Evolutionary conservation across 2,329 filamentous ascomycete species (phyloP), one percentile per base, ranked within the genome.

Genomic region (Botrytis aclada): DNA sequence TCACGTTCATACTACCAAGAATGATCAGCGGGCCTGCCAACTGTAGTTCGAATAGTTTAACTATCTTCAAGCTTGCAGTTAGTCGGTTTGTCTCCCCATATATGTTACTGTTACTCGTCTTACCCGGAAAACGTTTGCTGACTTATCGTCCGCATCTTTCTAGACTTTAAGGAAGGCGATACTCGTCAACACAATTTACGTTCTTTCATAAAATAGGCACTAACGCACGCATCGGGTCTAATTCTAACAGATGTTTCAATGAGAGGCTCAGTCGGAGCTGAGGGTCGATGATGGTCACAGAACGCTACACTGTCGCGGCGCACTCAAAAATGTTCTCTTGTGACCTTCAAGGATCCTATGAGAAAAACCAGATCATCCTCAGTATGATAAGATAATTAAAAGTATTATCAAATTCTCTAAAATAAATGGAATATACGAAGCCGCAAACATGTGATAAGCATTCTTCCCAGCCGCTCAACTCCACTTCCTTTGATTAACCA

Each of bases 1-100:
- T 1, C 47, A n/a, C 12, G 25, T 54, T 8, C 25, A 16, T 1
- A 0, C 0, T n/a, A 16, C 5, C 51, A 0, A 16, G 7, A 4
- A 29, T 1, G 12, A 29, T n/a, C 25, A n/a, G 5, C 12, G 25
- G 25, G 25, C 7, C 25, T 54, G 25, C 25, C 12, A n/a, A 54
- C 0, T n/a, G 1, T 14, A 14, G 25, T 5, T 54, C 25, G 25
- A 54, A 54, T 54, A 54, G 3, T 6, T 14, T 14, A 0, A n/a
- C 4, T 54, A 16, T 54, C 7, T 51, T 25, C 12, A 10, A 54
- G 47, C 12, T 54, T 16, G 25, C 25, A 2, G 6, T n/a, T n/a
- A 14, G 4, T n/a, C 25, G 0, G 47, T n/a, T 3, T n/a, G 25
- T 54, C 47, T 54, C 25, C 2, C 45, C 0, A 3, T 47, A 10